Evolutionary conservation across 257 asterid genomes (phyloP).

Genomic region (Nicotiana undulata): DNA sequence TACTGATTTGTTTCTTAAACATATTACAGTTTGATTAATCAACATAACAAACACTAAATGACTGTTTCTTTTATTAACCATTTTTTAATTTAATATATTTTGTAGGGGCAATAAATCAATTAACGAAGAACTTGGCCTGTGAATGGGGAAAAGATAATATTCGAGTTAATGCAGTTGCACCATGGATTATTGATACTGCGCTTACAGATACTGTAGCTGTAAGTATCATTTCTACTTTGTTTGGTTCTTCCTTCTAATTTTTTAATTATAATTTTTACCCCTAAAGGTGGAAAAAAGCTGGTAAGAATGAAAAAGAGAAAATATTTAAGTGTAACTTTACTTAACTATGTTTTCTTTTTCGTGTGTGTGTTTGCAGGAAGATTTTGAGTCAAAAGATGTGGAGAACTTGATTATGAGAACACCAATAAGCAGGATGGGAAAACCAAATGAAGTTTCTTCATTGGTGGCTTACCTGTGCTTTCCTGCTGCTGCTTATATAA

Average conservation of each 20-base stretch:
- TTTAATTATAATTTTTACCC: too few relatives aligned
- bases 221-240: background rate
- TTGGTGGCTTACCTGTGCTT: background rate
- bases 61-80: background rate
- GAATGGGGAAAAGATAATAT: constrained; percentile 1
- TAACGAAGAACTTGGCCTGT: background rate
- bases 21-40: too few relatives aligned
- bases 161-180: constrained; percentile 3
- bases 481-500: background rate
- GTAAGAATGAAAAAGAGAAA: background rate
- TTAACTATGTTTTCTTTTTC: background rate
- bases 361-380: background rate
- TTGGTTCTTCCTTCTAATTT: too few relatives aligned
- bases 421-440: constrained; percentile 5
- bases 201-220: background rate
- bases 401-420: background rate
- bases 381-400: background rate
- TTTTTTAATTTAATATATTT: background rate
- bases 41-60: background rate
- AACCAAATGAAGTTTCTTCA: constrained; percentile 2
- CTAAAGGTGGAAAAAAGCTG: too few relatives aligned
- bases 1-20: too few relatives aligned
- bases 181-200: constrained; percentile 2
- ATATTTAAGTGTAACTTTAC: too few relatives aligned
- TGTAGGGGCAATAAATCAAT: background rate